Percentiles rank a stretch among this genome's conserved stretches.
Conservation (phyloP, 371 early-diverging fungal species). For the Coemansia sp. region DNA sequence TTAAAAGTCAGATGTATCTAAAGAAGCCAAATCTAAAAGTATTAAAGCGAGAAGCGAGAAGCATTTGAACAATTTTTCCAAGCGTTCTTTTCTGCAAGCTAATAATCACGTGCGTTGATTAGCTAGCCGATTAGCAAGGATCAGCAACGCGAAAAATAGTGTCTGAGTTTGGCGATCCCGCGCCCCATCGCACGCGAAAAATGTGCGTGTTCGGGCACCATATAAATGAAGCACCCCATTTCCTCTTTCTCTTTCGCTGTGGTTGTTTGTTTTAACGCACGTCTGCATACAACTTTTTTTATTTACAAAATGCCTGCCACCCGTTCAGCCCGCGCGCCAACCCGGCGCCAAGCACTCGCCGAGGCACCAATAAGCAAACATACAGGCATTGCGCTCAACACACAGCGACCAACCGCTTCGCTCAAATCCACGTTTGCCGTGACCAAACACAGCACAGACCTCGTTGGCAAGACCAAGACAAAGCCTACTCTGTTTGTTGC, state of each 20-base stretch:
- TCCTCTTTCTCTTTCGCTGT: background rate
- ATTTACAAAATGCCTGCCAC: conserved; percentile 27
- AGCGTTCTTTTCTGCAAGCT: background rate
- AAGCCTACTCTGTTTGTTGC: conserved; percentile 26
- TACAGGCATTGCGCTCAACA: background rate
- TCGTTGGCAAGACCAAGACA: conserved; percentile 6
- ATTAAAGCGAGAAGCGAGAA: background rate
- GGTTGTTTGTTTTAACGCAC: background rate
- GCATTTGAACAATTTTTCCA: background rate
- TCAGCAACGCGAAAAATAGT: conserved; percentile 3
- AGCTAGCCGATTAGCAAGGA: background rate
- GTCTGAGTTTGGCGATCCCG: conserved; percentile 3
- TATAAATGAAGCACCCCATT: background rate
- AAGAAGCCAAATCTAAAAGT: background rate
- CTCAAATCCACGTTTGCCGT: conserved; percentile 31
- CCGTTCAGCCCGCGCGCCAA: conserved; percentile 19
- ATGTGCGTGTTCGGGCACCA: conserved; percentile 2
- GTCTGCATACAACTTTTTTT: background rate
- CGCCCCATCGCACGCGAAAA: conserved; percentile 12
- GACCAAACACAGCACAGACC: conserved; percentile 21
- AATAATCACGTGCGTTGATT: background rate
- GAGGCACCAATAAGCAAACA: conserved; percentile 27
- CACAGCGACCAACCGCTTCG: conserved; percentile 5
- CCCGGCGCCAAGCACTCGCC: conserved; percentile 22
- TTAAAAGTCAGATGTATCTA: background rate